phyloP scores from a whole-genome alignment of 192 early-diverging fungal genomes.

The Radiomyces spectabilis region DNA sequence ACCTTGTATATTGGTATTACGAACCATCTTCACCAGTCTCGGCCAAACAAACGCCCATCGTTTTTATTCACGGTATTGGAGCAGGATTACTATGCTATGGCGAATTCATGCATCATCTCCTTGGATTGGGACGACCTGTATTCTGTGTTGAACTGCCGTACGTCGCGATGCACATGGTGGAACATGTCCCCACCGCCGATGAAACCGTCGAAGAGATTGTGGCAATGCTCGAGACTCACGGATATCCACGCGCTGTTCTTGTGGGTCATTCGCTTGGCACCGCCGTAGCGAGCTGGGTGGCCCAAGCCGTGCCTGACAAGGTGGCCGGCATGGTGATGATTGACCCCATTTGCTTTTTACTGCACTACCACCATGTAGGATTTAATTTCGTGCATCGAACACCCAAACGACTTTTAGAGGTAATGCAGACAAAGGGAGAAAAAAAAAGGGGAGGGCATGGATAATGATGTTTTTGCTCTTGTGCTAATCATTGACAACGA shows the following conservation, averaged over 20 bases:
- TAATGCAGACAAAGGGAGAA: neutral
- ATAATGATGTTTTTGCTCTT: neutral
- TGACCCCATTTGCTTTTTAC: conserved; percentile 62
- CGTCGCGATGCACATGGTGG: conserved; percentile 57
- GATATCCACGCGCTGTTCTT: conserved; percentile 47
- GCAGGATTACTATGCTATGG: conserved; percentile 48
- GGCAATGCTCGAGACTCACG: conserved; percentile 43
- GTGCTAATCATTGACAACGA: neutral
- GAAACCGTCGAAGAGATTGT: conserved; percentile 48
- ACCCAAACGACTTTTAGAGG: conserved; percentile 27
- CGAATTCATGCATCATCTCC: conserved; percentile 39
- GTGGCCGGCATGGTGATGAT: conserved; percentile 48
- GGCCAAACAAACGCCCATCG: conserved; percentile 36
- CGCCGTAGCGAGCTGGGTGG: conserved; percentile 48
- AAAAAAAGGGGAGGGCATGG: neutral
- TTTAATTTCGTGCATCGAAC: conserved; percentile 50
- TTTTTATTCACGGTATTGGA: conserved; percentile 68
- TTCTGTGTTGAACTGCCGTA: conserved; percentile 52
- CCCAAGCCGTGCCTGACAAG: conserved; percentile 39
- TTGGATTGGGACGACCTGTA: conserved; percentile 34
- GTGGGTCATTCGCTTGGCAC: conserved; percentile 64
- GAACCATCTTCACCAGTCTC: conserved; percentile 2
- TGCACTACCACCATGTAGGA: conserved; percentile 53
- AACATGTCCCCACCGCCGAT: conserved; percentile 44
- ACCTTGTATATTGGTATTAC: conserved; percentile 35